Conservation (phyloP, 345 rosid genomes). For the Turritis glabra region DNA sequence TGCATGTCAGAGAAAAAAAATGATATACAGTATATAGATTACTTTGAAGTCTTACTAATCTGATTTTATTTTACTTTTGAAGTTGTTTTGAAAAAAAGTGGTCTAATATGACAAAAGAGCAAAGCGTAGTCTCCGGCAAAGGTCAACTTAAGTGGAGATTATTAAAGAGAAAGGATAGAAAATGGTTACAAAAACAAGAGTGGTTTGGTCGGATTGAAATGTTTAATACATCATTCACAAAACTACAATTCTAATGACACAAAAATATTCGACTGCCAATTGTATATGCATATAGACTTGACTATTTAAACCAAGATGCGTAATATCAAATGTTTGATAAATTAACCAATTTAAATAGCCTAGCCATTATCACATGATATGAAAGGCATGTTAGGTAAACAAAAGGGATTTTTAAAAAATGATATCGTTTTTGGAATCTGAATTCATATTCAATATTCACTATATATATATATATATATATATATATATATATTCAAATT, state of each 20-base stretch:
- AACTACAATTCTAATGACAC: slow-evolving; percentile 38
- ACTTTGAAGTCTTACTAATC: too few relatives aligned
- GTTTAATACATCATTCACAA: slow-evolving; percentile 36
- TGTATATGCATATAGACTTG: slow-evolving; percentile 20
- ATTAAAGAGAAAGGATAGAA: slow-evolving; percentile 22
- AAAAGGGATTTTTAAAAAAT: neutral
- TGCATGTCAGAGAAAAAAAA: too few relatives aligned
- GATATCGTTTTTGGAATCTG: neutral
- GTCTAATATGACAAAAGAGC: slow-evolving; percentile 34
- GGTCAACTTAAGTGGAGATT: slow-evolving; percentile 41
- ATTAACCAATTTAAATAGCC: slow-evolving; percentile 1
- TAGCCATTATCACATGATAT: slow-evolving; percentile 4
- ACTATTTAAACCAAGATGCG: slow-evolving; percentile 17
- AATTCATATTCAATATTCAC: slow-evolving; percentile 19
- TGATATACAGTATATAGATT: too few relatives aligned
- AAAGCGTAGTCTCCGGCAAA: slow-evolving; percentile 42
- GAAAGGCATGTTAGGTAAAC: slow-evolving; percentile 13
- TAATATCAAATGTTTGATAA: neutral
- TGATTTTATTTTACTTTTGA: neutral
- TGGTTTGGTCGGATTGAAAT: slow-evolving; percentile 26
- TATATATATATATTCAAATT: neutral
- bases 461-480: too few relatives aligned
- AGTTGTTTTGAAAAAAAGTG: neutral
- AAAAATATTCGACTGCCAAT: slow-evolving; percentile 33
- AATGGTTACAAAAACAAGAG: slow-evolving; percentile 18